phyloP scores from a whole-genome alignment of 495 filamentous ascomycete genomes.

The Pyronema omphalodes region DNA sequence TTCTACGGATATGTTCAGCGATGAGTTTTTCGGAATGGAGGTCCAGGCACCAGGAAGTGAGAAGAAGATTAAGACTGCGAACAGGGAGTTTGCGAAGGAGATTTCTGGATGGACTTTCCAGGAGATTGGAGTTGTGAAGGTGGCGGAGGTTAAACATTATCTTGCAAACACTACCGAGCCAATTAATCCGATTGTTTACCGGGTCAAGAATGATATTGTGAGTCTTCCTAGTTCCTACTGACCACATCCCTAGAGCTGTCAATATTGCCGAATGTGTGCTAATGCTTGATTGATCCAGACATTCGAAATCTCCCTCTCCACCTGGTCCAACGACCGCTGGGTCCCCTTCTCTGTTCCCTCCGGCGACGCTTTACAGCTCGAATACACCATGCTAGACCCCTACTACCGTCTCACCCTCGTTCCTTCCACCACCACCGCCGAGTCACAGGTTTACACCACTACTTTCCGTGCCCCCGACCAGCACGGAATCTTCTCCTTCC shows the following conservation, averaged over 20 bases:
- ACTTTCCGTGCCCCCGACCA: constrained; percentile 78
- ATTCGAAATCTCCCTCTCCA: constrained; percentile 74
- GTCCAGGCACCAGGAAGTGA: constrained; percentile 42
- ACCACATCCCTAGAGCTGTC: not conserved
- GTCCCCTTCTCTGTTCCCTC: constrained; percentile 51
- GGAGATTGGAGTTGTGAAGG: constrained; percentile 75
- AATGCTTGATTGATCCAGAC: constrained; percentile 34
- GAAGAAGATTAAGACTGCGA: constrained; percentile 46
- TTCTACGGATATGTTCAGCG: constrained; percentile 64
- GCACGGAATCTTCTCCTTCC: constrained; percentile 96
- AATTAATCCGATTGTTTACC: constrained; percentile 74
- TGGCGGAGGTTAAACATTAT: constrained; percentile 66
- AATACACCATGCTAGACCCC: constrained; percentile 96
- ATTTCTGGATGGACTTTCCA: constrained; percentile 83
- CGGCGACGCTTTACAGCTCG: constrained; percentile 65
- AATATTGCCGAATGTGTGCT: constrained; percentile 8
- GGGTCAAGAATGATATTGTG: constrained; percentile 94
- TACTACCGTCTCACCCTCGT: constrained; percentile 76
- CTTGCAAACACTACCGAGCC: constrained; percentile 36
- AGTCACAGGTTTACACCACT: constrained; percentile 54
- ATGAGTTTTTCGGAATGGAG: constrained; percentile 75
- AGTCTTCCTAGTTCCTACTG: constrained; percentile 25
- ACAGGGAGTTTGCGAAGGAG: constrained; percentile 69
- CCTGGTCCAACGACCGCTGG: constrained; percentile 53
- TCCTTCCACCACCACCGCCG: constrained; percentile 37